Conservation (phyloP, 2,329 filamentous ascomycete genomes). For the Colletotrichum nymphaeae region DNA sequence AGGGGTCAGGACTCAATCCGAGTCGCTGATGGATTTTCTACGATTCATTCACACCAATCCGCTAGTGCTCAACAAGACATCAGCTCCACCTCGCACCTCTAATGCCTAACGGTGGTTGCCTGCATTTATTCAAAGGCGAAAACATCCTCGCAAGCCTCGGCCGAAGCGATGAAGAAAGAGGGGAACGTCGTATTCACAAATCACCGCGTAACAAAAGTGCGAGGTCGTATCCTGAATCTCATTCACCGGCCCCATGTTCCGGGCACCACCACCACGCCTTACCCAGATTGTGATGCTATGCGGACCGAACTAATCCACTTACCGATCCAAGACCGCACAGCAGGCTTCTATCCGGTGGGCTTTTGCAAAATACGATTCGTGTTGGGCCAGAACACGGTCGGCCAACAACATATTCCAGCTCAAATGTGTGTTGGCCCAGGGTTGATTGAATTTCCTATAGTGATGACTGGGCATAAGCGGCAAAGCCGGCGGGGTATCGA, state of each 20-base stretch:
- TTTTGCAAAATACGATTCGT: background rate
- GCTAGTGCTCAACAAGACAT: background rate
- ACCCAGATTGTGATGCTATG: background rate
- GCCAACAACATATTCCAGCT: background rate
- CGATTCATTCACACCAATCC: background rate
- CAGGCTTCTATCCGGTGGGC: background rate
- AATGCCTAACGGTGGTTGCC: background rate
- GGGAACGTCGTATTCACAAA: background rate
- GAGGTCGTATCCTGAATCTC: background rate
- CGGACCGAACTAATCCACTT: background rate
- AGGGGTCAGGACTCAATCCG: conserved; percentile 4
- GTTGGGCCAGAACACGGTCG: background rate
- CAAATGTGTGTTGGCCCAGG: background rate
- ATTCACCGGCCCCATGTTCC: conserved; percentile 1
- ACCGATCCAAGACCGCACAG: background rate
- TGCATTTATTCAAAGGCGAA: background rate
- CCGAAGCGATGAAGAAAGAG: background rate
- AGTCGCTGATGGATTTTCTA: background rate
- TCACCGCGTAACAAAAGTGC: background rate
- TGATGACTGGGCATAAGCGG: too few relatives aligned
- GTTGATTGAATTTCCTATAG: background rate
- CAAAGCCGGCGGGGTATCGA: too few relatives aligned
- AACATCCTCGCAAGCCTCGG: too few relatives aligned
- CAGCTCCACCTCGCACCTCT: background rate
- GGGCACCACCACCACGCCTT: background rate